Percentiles rank a stretch among this genome's conserved stretches.
Evolutionary conservation across 1,284 basidiomycete genomes (phyloP).

Genomic region (Peniophora sp.): DNA sequence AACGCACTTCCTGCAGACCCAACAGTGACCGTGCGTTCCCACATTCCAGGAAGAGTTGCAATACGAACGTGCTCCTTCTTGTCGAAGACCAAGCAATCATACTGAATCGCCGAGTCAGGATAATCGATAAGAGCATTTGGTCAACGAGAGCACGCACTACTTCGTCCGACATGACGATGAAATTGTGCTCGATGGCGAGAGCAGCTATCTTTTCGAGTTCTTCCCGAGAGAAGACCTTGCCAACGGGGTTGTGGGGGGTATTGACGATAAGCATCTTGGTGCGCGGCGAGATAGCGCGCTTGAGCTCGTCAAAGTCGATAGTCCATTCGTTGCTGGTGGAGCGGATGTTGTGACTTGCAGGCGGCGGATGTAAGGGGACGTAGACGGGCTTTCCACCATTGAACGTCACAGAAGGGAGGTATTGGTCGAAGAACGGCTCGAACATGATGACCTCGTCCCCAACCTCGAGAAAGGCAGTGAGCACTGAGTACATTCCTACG

Average conservation of each 20-base stretch:
- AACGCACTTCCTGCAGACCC: conserved; percentile 71
- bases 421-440: conserved; percentile 98
- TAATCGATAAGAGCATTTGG: neutral
- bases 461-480: conserved; percentile 80
- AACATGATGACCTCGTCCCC: conserved; percentile 98
- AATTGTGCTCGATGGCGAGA: conserved; percentile 87
- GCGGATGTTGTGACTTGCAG: conserved; percentile 32
- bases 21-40: conserved; percentile 87
- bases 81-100: conserved; percentile 92
- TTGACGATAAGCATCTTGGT: conserved; percentile 93
- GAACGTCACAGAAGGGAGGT: conserved; percentile 86
- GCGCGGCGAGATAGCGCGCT: conserved; percentile 74
- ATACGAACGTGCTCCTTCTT: conserved; percentile 85
- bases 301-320: conserved; percentile 81
- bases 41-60: conserved; percentile 94
- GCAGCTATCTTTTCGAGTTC: conserved; percentile 84
- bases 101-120: conserved; percentile 36
- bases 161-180: conserved; percentile 94
- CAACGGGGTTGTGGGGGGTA: conserved; percentile 94
- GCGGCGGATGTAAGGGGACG: conserved; percentile 84
- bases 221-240: conserved; percentile 84
- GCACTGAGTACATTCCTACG: conserved; percentile 83
- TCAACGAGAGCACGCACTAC: conserved; percentile 51
- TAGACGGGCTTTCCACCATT: conserved; percentile 91
- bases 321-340: conserved; percentile 79